These are phyloP conservation scores for Neocucurbitaria cava DNA, from an alignment of 2,329 filamentous ascomycete genomes.

Conservation along the genomic window DNA sequence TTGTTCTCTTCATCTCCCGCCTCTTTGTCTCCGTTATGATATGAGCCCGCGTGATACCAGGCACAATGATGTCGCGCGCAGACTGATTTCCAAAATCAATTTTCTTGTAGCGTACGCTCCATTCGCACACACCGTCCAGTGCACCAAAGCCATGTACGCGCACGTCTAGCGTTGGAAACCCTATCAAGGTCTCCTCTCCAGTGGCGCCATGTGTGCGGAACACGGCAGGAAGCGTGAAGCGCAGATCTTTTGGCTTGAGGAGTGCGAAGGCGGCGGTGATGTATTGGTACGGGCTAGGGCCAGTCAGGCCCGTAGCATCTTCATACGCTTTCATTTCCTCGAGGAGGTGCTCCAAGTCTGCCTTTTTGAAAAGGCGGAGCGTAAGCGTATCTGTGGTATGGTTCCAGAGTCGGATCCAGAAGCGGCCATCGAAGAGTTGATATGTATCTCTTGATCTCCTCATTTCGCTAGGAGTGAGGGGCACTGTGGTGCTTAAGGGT, in stretches of 20 bases:
- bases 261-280: constrained; percentile 20
- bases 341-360: constrained; percentile 18
- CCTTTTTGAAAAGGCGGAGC: constrained; percentile 45
- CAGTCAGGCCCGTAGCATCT: not conserved
- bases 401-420: constrained; percentile 60
- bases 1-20: not conserved
- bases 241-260: constrained; percentile 28
- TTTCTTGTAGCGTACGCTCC: constrained; percentile 38
- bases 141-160: constrained; percentile 14
- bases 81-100: constrained; percentile 18
- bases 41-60: constrained; percentile 9
- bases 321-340: not conserved
- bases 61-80: constrained; percentile 11
- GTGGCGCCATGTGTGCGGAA: constrained; percentile 23
- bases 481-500: constrained; percentile 4
- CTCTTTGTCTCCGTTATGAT: constrained; percentile 11
- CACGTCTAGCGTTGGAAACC: constrained; percentile 34
- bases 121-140: constrained; percentile 15
- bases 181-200: constrained; percentile 25
- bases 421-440: constrained; percentile 63
- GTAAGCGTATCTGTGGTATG: constrained; percentile 36
- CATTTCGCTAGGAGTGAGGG: not conserved
- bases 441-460: constrained; percentile 26
- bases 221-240: constrained; percentile 31
- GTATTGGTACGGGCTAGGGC: constrained; percentile 10